Percentiles rank a stretch among this genome's conserved stretches.
phyloP scores from a whole-genome alignment of 805 yeast genomes.

The Saccharomycopsis fibuligera region DNA sequence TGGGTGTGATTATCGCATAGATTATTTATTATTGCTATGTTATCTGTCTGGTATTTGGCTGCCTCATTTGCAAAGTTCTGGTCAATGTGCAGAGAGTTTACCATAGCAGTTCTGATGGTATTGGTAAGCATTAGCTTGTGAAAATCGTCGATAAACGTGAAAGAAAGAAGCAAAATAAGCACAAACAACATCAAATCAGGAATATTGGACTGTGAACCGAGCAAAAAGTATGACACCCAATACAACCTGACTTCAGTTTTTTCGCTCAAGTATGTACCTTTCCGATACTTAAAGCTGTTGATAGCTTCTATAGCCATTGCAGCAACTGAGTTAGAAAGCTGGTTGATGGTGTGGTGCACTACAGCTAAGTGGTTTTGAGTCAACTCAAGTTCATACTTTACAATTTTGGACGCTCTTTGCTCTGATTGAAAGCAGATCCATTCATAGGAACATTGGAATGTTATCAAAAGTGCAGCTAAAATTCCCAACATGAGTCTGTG shows the following conservation, averaged over 20 bases:
- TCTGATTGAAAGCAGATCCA: neutral
- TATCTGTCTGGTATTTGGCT: neutral
- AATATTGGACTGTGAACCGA: neutral
- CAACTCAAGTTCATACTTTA: neutral
- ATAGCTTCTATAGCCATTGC: neutral
- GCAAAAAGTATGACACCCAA: slow-evolving; percentile 3
- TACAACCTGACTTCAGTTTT: neutral
- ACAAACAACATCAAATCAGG: neutral
- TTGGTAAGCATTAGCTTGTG: neutral
- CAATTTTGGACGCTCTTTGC: neutral
- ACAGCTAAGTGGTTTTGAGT: slow-evolving; percentile 2
- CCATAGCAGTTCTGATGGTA: neutral
- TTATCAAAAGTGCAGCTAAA: neutral
- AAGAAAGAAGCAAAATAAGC: neutral
- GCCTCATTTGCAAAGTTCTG: neutral
- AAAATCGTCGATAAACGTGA: neutral
- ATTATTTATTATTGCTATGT: too few species aligned
- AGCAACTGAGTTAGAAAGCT: neutral
- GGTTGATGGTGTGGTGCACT: slow-evolving; percentile 1
- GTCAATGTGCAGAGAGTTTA: neutral
- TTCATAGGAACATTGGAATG: neutral
- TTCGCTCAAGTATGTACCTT: neutral
- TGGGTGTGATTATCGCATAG: too few species aligned
- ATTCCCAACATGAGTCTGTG: too few species aligned
- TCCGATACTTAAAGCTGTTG: neutral